Percentiles rank a stretch among this genome's conserved stretches.
Evolutionary conservation across 257 asterid genomes (phyloP).

Genomic region (Echites panduratus): DNA sequence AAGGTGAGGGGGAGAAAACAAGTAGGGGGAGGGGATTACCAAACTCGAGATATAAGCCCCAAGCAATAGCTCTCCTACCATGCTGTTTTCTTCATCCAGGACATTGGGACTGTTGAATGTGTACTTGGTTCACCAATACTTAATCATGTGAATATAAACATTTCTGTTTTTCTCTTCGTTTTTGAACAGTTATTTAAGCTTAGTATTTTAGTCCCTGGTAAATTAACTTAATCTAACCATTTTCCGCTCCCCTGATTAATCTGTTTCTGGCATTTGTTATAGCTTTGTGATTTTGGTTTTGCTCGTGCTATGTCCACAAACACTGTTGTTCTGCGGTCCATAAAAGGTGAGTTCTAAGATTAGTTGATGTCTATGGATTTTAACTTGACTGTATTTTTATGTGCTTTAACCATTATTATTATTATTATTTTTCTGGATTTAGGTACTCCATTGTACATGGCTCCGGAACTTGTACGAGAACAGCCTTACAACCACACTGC

Average conservation of each 20-base stretch:
- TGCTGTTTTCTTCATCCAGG: neutral
- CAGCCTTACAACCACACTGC: slow-evolving; percentile 99
- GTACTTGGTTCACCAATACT: neutral
- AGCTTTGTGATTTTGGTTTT: slow-evolving; percentile 97
- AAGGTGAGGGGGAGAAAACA: neutral
- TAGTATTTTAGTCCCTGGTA: neutral
- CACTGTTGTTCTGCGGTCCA: slow-evolving; percentile 91
- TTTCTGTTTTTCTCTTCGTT: neutral
- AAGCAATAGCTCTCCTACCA: neutral
- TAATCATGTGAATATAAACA: neutral
- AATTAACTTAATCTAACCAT: slow-evolving; percentile 10
- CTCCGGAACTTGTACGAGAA: slow-evolving; percentile 98
- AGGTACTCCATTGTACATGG: slow-evolving; percentile 99
- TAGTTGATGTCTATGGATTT: slow-evolving; percentile 6
- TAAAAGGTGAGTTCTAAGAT: slow-evolving; percentile 52
- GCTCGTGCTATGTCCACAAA: slow-evolving; percentile 98
- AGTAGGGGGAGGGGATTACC: neutral
- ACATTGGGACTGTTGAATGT: neutral
- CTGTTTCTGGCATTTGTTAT: slow-evolving; percentile 23
- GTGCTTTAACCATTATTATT: no score
- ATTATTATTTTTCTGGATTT: slow-evolving; percentile 19
- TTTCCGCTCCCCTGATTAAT: neutral
- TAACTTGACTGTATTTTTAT: slow-evolving; percentile 21
- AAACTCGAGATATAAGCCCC: neutral
- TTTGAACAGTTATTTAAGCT: neutral